Base-by-base conservation (phyloP, 768 basidiomycete species). In the Suillus fuscotomentosus region DNA sequence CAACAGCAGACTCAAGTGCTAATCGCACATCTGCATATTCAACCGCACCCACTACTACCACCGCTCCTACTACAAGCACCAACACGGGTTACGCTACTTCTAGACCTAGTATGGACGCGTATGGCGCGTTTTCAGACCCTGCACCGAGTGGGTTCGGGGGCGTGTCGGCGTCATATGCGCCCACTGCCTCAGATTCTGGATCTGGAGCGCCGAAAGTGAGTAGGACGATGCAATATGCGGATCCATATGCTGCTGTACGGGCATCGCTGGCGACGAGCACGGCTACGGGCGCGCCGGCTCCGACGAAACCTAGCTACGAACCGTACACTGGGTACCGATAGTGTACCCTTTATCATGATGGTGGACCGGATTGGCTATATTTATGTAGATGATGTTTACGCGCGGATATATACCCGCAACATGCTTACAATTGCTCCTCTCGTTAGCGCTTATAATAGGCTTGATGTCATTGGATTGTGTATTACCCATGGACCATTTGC, bases 191-290 rank as follows among this genome's bases (percentile, higher is more conserved):
- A 11, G 74, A 76, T 8, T 57, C 70, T 22, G 77, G 69, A 20
- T 61, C 70, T 24, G 77, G 69, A 17, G 73, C 79, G 0, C 81
- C 83, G 36, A 84, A 87, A 34, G 80, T 95, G 45, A 95, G 93
- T 75, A 79, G 94, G 73, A 96, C 95, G 61, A 95, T 97, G 94
- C 93, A 95, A 74, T 92, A 94, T 70, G 93, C 92, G 27, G 90
- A 95, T 71, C 93, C 93, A 10, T 95, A 94, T 71, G 90, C 92
- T 14, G 89, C 89, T 13, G 91, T 94, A 42, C 83, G 91, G 20
- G 88, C 89, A 9, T 81, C 83, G 5, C 75, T 91, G 74, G 38
- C 75, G 62, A 65, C 72, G 65, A 73, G 63, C 22, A 70, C 79
- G 8, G 61, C 62, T 27, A 71, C 79, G 9, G 61, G 50, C 27